Base-by-base conservation (phyloP, 768 basidiomycete species). In the Tricholoma furcatifolium region DNA sequence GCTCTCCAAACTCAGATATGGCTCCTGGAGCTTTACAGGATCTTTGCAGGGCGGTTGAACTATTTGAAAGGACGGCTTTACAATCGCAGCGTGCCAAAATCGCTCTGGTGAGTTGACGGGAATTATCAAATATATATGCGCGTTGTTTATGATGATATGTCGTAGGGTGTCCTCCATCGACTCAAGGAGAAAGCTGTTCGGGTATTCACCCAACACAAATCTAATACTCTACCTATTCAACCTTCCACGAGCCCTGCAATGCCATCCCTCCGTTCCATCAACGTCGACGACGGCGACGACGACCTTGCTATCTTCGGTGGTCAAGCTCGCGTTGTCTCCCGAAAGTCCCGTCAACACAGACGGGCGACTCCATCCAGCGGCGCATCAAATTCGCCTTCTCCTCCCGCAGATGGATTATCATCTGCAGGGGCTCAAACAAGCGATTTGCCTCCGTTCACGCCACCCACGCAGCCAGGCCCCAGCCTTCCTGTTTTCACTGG, bases 291-390 rank as follows among this genome's bases (percentile, higher is more conserved):
- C 35, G 62, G 70, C 18, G 73, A 75, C 45, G 70, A 79, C 53
- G 77, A 80, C 52, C 68, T 82, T 3, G 79, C 79, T 6, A 78
- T 82, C 21, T 82, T 81, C 49, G 79, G 80, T 14, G 80, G 80
- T 7, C 78, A 81, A 60, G 76, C 72, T 48, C 70, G 73, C 24
- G 69, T 81, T 7, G 54, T 81, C 15, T 50, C 62, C 12, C 58
- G 60, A 6, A 63, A 58, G 20, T 46, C 60, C 31, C 55, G 58
- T 14, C 40, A 27, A 7, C 27, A 41, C 31, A 59, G 54, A 30
- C 41, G 43, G 23, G 23, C 51, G 7, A 50, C 44, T 11, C 32
- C 53, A 1, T 48, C 53, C 27, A 53, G 39, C 12, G 47, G 44
- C 27, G 24, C 15, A 2, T 20, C 23, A 3, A 50, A 55, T 23